Percentiles rank a stretch among this genome's conserved stretches.
Conservation (phyloP, 805 yeast species). For the Tetrapisispora taiwanensis region DNA sequence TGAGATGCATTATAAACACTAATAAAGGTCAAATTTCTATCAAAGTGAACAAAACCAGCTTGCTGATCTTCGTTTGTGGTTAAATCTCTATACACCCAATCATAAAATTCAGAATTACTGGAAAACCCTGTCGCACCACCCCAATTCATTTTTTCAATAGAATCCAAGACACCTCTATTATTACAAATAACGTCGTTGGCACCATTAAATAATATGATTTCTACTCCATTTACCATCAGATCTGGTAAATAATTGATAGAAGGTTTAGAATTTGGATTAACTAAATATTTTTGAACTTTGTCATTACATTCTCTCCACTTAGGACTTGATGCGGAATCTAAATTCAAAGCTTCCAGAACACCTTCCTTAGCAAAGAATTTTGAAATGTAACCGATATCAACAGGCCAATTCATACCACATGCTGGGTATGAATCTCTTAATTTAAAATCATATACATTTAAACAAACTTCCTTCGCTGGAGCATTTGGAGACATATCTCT, state of each 20-base stretch:
- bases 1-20: constrained; percentile 72
- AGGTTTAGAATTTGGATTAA: constrained; percentile 45
- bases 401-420: constrained; percentile 94
- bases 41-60: constrained; percentile 41
- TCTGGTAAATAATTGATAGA: constrained; percentile 59
- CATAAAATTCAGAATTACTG: constrained; percentile 17
- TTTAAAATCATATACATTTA: constrained; percentile 76
- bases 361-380: constrained; percentile 41
- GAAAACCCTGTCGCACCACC: constrained; percentile 38
- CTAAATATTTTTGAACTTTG: constrained; percentile 43
- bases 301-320: constrained; percentile 74
- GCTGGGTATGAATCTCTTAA: constrained; percentile 65
- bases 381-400: constrained; percentile 41
- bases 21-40: constrained; percentile 67
- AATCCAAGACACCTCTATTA: constrained; percentile 57
- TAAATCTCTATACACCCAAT: constrained; percentile 33
- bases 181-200: constrained; percentile 86
- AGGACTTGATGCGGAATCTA: constrained; percentile 30
- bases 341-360: constrained; percentile 45
- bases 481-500: constrained; percentile 19
- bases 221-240: constrained; percentile 44
- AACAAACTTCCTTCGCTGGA: constrained; percentile 39
- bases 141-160: constrained; percentile 58
- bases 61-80: constrained; percentile 26
- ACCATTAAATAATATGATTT: constrained; percentile 73